Evolutionary conservation across 169 alveolate genomes (phyloP).

Genomic region (Cryptosporidium meleagridis): DNA sequence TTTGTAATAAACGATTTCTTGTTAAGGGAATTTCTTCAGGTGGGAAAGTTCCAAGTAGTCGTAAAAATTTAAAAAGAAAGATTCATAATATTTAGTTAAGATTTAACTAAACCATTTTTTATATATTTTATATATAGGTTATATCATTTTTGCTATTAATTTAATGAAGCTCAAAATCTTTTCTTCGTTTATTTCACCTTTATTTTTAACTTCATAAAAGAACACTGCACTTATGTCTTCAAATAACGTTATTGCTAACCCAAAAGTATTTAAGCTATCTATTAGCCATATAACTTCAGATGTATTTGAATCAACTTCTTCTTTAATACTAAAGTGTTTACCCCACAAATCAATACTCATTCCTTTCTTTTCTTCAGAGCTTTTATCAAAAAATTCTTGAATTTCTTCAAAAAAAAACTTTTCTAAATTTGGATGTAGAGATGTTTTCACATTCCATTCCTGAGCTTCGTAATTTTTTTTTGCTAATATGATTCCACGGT

Average conservation of each 20-base stretch:
- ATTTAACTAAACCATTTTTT: background rate
- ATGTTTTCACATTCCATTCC: constrained; percentile 46
- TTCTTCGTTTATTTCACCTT: background rate
- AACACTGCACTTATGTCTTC: constrained; percentile 41
- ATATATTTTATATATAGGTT: background rate
- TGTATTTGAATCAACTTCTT: background rate
- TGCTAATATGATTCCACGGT: constrained; percentile 51
- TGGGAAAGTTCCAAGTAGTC: constrained; percentile 46
- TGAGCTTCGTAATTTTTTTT: background rate
- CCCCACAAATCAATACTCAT: constrained; percentile 31
- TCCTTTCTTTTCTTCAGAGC: background rate
- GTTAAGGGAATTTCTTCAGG: constrained; percentile 61
- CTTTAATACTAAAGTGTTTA: background rate
- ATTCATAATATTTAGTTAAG: constrained; percentile 17
- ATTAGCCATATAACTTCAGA: constrained; percentile 16
- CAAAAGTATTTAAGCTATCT: background rate
- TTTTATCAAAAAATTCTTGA: constrained; percentile 11
- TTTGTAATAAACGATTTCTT: constrained; percentile 8
- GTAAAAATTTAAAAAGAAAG: constrained; percentile 64
- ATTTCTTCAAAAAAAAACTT: constrained; percentile 13
- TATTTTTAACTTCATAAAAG: constrained; percentile 18
- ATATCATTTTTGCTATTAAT: background rate
- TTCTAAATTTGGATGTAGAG: constrained; percentile 21
- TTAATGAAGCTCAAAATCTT: constrained; percentile 1
- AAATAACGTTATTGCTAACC: constrained; percentile 1